Conservation (phyloP, 2,329 filamentous ascomycete species). For the Endocalyx cinctus region DNA sequence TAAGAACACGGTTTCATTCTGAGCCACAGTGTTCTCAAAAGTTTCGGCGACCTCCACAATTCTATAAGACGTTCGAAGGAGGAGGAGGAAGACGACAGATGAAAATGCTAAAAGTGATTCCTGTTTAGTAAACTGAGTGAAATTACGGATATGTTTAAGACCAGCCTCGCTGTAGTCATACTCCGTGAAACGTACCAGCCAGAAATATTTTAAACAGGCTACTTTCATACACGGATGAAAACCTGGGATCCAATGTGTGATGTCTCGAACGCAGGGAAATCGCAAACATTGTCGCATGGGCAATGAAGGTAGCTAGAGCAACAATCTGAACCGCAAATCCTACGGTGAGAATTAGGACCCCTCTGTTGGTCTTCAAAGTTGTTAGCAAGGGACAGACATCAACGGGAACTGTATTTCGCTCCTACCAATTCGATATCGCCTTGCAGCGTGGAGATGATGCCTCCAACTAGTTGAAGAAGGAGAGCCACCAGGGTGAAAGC, state of each 20-base stretch:
- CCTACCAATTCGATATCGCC: constrained; percentile 31
- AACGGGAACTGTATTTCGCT: too few relatives aligned
- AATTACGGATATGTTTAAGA: too few relatives aligned
- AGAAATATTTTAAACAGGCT: constrained; percentile 39
- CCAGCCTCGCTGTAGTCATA: too few relatives aligned
- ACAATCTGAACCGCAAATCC: constrained; percentile 41
- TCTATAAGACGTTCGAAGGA: constrained; percentile 23
- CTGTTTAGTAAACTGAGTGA: too few relatives aligned
- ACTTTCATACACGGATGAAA: constrained; percentile 37
- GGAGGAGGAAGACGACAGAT: constrained; percentile 15
- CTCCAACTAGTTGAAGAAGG: constrained; percentile 36
- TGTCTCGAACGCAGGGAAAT: constrained; percentile 32
- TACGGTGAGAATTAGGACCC: constrained; percentile 35
- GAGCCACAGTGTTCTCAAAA: constrained; percentile 17
- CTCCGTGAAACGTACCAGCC: constrained; percentile 34
- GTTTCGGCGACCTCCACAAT: constrained; percentile 19
- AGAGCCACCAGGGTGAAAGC: constrained; percentile 16
- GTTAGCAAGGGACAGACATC: constrained; percentile 4
- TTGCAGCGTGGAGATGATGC: constrained; percentile 33
- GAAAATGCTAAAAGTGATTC: constrained; percentile 12
- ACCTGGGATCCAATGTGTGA: constrained; percentile 33
- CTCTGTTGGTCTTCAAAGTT: constrained; percentile 18
- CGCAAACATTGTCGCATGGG: constrained; percentile 35
- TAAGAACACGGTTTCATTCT: constrained; percentile 20
- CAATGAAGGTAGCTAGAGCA: constrained; percentile 35